phyloP scores from a whole-genome alignment of 2,329 filamentous ascomycete genomes.

The Lachnellula cervina region DNA sequence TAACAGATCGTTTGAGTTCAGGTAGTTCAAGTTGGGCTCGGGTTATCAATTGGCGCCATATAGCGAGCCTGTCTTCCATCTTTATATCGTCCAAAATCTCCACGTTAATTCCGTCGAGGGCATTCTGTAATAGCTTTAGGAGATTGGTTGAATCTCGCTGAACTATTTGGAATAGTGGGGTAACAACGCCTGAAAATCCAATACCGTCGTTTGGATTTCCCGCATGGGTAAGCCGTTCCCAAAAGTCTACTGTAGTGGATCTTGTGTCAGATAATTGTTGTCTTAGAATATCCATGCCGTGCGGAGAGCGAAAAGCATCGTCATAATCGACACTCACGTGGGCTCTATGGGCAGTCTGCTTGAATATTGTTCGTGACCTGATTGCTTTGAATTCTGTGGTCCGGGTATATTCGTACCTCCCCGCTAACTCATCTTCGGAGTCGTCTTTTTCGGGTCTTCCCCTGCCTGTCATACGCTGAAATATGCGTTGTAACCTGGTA shows the following conservation, averaged over 20 bases:
- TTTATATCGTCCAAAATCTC: slow-evolving; percentile 25
- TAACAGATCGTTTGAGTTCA: slow-evolving; percentile 11
- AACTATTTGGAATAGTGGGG: slow-evolving; percentile 24
- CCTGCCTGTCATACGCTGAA: not conserved
- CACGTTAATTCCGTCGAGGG: slow-evolving; percentile 24
- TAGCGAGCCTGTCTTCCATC: slow-evolving; percentile 28
- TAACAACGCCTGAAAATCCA: slow-evolving; percentile 4
- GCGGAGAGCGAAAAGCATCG: slow-evolving; percentile 2
- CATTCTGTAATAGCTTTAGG: slow-evolving; percentile 19
- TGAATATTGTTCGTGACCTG: not conserved
- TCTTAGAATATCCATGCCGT: not conserved
- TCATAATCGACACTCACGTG: slow-evolving; percentile 4
- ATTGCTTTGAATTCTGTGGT: not conserved
- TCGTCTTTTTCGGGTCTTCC: not conserved
- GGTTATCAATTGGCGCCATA: slow-evolving; percentile 27
- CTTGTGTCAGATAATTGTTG: slow-evolving; percentile 1
- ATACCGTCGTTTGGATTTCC: not conserved
- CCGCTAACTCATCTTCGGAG: not conserved
- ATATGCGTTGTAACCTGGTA: not conserved
- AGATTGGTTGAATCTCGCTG: slow-evolving; percentile 22
- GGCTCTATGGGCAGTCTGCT: slow-evolving; percentile 2
- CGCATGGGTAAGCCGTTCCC: not conserved
- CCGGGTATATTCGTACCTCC: not conserved
- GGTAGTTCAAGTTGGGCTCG: slow-evolving; percentile 16
- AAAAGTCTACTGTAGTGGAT: slow-evolving; percentile 7